Conservation (phyloP, 2,329 filamentous ascomycete species). For the Metarhizium anisopliae region DNA sequence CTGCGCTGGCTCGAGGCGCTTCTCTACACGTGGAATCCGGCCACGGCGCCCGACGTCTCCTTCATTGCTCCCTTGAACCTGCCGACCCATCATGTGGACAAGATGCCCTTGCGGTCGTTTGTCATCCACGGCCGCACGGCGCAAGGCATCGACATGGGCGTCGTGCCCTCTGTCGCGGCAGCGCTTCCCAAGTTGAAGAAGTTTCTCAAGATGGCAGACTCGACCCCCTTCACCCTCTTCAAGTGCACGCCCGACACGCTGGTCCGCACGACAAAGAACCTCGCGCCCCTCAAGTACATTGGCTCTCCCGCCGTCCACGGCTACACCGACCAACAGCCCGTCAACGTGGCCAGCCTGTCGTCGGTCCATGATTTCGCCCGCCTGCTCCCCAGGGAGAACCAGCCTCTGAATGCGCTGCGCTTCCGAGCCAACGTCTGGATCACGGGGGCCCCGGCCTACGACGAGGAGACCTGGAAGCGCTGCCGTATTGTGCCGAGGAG, state of each 20-base stretch:
- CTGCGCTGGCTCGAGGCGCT: neutral
- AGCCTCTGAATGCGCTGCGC: neutral
- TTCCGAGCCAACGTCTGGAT: constrained; percentile 2
- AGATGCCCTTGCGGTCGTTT: neutral
- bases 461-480: constrained; percentile 1
- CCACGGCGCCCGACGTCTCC: neutral
- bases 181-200: neutral
- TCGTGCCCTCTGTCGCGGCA: neutral
- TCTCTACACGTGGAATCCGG: neutral
- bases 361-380: neutral
- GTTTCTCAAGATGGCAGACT: neutral
- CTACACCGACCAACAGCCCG: constrained; percentile 4
- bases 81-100: neutral
- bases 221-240: neutral
- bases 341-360: neutral
- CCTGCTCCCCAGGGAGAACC: neutral
- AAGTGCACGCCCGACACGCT: neutral
- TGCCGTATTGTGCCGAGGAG: neutral
- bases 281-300: constrained; percentile 1
- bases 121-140: neutral
- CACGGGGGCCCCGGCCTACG: neutral
- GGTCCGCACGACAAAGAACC: neutral
- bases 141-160: neutral
- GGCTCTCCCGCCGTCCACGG: constrained; percentile 1
- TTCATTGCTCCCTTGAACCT: neutral